Conservation (phyloP, 129 eudicot genomes). For the Saussurea involucrata region DNA sequence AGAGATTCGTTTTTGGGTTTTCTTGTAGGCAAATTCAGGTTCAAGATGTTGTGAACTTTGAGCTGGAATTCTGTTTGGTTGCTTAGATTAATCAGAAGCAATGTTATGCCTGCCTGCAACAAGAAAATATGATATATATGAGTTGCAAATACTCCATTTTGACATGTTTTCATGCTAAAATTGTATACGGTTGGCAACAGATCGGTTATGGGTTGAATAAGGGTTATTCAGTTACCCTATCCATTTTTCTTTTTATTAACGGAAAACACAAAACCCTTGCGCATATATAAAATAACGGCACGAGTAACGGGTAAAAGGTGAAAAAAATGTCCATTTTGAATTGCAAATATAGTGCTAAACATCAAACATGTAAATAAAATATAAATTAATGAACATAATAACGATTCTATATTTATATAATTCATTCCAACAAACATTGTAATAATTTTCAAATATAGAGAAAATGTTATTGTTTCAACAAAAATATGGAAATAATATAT, state of each 20-base stretch:
- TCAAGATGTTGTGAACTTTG: conserved; percentile 34
- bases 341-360: too few relatives aligned
- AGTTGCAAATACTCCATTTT: not conserved
- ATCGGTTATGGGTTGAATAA: too few relatives aligned
- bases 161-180: not conserved
- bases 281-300: not conserved
- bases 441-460: too few relatives aligned
- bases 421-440: too few relatives aligned
- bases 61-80: conserved; percentile 58
- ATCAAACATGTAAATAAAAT: too few relatives aligned
- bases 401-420: too few relatives aligned
- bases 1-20: conserved; percentile 28
- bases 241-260: too few relatives aligned
- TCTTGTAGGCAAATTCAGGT: conserved; percentile 14
- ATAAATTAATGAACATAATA: too few relatives aligned
- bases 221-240: too few relatives aligned
- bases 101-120: conserved; percentile 66
- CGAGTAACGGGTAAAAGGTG: not conserved
- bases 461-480: too few relatives aligned
- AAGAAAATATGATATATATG: not conserved
- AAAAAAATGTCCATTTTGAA: too few relatives aligned
- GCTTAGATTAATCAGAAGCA: conserved; percentile 86
- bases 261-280: not conserved
- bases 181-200: not conserved
- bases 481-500: too few relatives aligned